Evolutionary conservation across 1,284 basidiomycete species (phyloP), one percentile per base, ranked within the genome.

Genomic region (Moesziomyces sp.): DNA sequence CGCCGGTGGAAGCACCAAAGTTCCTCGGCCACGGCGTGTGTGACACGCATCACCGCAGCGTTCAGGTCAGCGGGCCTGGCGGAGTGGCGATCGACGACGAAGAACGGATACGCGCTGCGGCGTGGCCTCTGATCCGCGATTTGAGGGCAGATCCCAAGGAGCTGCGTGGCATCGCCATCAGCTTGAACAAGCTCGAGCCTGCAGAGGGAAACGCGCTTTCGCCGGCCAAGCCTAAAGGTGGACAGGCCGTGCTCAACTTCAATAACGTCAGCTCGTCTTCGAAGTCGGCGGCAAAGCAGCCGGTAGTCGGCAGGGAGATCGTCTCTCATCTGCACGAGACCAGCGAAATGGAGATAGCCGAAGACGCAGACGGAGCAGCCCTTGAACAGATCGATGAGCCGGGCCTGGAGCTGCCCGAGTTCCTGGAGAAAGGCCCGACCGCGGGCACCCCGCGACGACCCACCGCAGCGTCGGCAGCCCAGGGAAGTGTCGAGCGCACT

Each of bases 1-100:
- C 96, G 0, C 94, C 95, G 0, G 86, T 92, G 13, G 97, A 99
- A 80, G 89, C 93, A n/a, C 91, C 95, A 0, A 99, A 98, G 92
- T 97, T 97, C 73, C 87, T 98, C 74, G 96, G 96, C 0, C 95
- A 98, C 79, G 96, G 96, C 1, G 85, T 88, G 11, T 97, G 94
- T 83, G 90, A 94, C 56, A 88, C 90, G 0, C 92, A 91, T 85
- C 94, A 90, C 82, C 92, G 91, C 81, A 91, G 92, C 72, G 86
- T 86, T 0, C 84, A 88, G 1, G 86, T 95, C 1, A 85, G 87
- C 9, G 64, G 62, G 2, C 66, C 73, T 0, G 66, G 57, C 10
- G 68, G 66, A 5, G 62, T 60, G 23, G 89, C 93, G 3, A 94
- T 93, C 0, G 90, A 90, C 79, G 90, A 96, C 71, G 86, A 88